A percentile compares a stretch with the other conserved stretches of the same genome.
phyloP scores from a whole-genome alignment of 495 filamentous ascomycete genomes.

The Haplographium delicatum region DNA sequence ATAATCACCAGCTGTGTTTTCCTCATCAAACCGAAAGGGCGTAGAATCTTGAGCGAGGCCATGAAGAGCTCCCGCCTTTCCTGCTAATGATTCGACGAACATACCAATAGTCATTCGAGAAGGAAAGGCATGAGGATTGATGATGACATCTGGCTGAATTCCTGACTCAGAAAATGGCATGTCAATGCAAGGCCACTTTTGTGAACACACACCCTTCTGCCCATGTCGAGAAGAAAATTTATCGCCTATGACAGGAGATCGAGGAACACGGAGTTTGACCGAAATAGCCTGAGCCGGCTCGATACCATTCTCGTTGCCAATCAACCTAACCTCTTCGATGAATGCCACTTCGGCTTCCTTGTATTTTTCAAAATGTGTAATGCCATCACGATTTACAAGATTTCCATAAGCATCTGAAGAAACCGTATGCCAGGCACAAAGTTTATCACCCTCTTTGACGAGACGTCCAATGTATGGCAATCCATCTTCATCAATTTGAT shows the following conservation, averaged over 20 bases:
- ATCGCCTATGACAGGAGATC: conserved; percentile 90
- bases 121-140: conserved; percentile 99
- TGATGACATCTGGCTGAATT: conserved; percentile 95
- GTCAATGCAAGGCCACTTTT: conserved; percentile 89
- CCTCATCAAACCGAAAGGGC: conserved; percentile 89
- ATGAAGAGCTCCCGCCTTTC: conserved; percentile 90
- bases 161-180: conserved; percentile 98
- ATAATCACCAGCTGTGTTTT: conserved; percentile 87
- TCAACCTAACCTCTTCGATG: conserved; percentile 86
- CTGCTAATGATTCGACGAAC: conserved; percentile 96
- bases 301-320: conserved; percentile 73
- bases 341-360: conserved; percentile 83
- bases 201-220: conserved; percentile 95
- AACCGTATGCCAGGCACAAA: conserved; percentile 88
- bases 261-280: conserved; percentile 87
- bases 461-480: conserved; percentile 71
- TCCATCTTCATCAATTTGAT: conserved; percentile 77
- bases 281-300: conserved; percentile 81
- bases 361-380: conserved; percentile 82
- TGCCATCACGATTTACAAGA: conserved; percentile 68
- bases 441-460: conserved; percentile 71
- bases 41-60: conserved; percentile 92
- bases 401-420: conserved; percentile 69
- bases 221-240: conserved; percentile 98
- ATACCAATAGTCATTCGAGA: conserved; percentile 99